Conservation (phyloP, 2,329 filamentous ascomycete species). For the Aulographum hederae region DNA sequence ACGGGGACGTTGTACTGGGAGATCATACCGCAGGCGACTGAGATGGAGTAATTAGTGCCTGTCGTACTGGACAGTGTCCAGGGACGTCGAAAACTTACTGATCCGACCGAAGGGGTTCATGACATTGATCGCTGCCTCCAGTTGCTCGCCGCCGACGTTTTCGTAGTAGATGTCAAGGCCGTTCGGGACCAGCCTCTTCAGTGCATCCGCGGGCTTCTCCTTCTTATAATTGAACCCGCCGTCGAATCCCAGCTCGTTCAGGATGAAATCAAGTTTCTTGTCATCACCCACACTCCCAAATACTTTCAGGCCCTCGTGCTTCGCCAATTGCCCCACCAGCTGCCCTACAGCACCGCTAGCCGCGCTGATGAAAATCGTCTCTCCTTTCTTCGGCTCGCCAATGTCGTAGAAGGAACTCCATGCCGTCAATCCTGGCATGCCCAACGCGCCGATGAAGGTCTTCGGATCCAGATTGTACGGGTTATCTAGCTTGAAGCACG, state of each 20-base stretch:
- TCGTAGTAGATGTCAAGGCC: slow-evolving; percentile 75
- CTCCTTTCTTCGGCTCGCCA: slow-evolving; percentile 54
- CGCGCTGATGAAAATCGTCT: slow-evolving; percentile 68
- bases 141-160: slow-evolving; percentile 59
- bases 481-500: slow-evolving; percentile 42
- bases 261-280: slow-evolving; percentile 61
- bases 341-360: slow-evolving; percentile 71
- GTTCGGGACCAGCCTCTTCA: slow-evolving; percentile 52
- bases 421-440: slow-evolving; percentile 62
- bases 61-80: neutral
- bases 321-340: slow-evolving; percentile 67
- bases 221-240: slow-evolving; percentile 80
- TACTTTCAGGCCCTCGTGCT: slow-evolving; percentile 60
- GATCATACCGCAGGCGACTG: slow-evolving; percentile 44
- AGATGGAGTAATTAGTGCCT: too few relatives aligned
- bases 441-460: slow-evolving; percentile 56
- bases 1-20: slow-evolving; percentile 51
- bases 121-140: slow-evolving; percentile 46
- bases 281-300: slow-evolving; percentile 67
- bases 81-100: slow-evolving; percentile 23
- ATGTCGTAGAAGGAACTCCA: slow-evolving; percentile 60
- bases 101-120: slow-evolving; percentile 52
- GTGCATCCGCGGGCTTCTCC: slow-evolving; percentile 49
- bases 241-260: slow-evolving; percentile 51
- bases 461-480: slow-evolving; percentile 46